phyloP scores from a whole-genome alignment of 768 basidiomycete genomes.

The Coprinopsis cinerea region DNA sequence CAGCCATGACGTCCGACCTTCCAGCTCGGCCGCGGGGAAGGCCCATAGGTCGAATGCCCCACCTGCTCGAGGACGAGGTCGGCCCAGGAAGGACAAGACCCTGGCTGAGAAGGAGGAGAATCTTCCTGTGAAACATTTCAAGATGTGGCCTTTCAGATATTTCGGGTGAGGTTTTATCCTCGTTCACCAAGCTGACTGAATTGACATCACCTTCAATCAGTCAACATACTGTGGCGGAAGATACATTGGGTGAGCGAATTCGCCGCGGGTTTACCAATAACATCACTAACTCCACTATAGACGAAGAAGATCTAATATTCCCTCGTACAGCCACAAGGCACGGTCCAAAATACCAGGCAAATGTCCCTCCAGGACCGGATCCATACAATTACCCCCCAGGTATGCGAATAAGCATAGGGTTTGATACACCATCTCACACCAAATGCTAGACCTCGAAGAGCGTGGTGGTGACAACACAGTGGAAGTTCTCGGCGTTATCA shows the following conservation, averaged over 20 bases:
- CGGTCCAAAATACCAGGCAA: slow-evolving; percentile 80
- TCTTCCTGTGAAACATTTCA: slow-evolving; percentile 75
- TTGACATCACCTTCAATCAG: slow-evolving; percentile 33
- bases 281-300: slow-evolving; percentile 37
- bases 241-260: slow-evolving; percentile 66
- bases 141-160: slow-evolving; percentile 93
- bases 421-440: slow-evolving; percentile 11
- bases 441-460: slow-evolving; percentile 61
- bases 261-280: background rate
- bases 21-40: slow-evolving; percentile 36
- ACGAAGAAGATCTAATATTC: slow-evolving; percentile 95
- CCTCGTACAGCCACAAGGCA: slow-evolving; percentile 90
- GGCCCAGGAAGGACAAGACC: slow-evolving; percentile 69
- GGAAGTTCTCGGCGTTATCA: slow-evolving; percentile 63
- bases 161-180: slow-evolving; percentile 67
- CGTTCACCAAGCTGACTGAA: slow-evolving; percentile 6
- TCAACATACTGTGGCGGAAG: slow-evolving; percentile 85
- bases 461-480: slow-evolving; percentile 65
- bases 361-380: slow-evolving; percentile 43
- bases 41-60: slow-evolving; percentile 70
- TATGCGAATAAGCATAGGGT: slow-evolving; percentile 13
- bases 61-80: slow-evolving; percentile 63
- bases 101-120: slow-evolving; percentile 76
- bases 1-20: slow-evolving; percentile 61
- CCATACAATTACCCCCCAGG: slow-evolving; percentile 34